Conservation (phyloP, 345 rosid genomes). For the Clausena lansium region DNA sequence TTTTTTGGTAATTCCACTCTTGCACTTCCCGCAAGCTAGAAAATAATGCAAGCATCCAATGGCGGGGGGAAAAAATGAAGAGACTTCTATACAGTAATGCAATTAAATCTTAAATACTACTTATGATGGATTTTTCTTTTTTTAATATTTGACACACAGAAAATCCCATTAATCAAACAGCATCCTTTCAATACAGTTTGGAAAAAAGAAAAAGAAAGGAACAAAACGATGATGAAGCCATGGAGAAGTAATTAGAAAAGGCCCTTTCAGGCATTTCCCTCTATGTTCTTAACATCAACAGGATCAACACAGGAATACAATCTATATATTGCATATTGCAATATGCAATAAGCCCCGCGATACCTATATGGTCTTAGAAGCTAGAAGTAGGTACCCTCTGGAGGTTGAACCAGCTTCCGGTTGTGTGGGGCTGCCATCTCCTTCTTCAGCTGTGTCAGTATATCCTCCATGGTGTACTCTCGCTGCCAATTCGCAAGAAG, state of each 20-base stretch:
- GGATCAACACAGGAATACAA: conserved; percentile 43
- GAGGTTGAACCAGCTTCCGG: conserved; percentile 84
- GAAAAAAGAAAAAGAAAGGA: conserved; percentile 29
- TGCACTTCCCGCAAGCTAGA: not conserved
- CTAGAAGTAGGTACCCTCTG: conserved; percentile 84
- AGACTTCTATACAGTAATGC: not conserved
- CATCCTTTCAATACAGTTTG: conserved; percentile 28
- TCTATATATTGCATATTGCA: conserved; percentile 44
- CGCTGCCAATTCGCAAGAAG: conserved; percentile 76
- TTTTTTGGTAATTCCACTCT: not conserved
- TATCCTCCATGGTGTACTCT: conserved; percentile 77
- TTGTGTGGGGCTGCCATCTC: conserved; percentile 75
- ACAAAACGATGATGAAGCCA: conserved; percentile 35
- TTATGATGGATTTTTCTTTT: not conserved
- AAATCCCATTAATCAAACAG: conserved; percentile 31
- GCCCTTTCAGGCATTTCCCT: conserved; percentile 39
- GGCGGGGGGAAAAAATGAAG: not conserved
- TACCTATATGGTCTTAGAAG: conserved; percentile 22
- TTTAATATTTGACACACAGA: conserved; percentile 22
- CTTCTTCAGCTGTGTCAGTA: conserved; percentile 69
- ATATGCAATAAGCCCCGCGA: conserved; percentile 27
- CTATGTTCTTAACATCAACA: conserved; percentile 37
- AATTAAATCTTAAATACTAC: not conserved
- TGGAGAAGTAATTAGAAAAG: conserved; percentile 30
- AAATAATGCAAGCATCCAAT: not conserved